Base-by-base conservation (phyloP, 192 early-diverging fungal genomes). In the Rhizophagus clarus region DNA sequence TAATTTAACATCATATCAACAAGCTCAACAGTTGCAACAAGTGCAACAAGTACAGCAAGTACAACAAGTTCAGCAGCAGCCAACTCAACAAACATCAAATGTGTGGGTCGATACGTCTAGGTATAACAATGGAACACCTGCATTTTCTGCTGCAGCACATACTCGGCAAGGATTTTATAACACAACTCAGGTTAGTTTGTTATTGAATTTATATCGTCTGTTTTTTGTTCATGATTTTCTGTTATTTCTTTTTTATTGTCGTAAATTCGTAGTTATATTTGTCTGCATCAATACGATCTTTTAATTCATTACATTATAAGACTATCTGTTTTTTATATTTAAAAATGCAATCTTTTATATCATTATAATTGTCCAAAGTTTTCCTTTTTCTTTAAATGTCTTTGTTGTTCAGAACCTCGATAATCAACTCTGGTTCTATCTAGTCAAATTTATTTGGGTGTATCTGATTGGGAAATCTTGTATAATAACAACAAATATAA, bases 81-180 rank as follows among this genome's bases (percentile, higher is more conserved):
- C 71, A 49, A 34, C 31, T 56, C 73, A 74, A 61, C 73, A 74
- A 34, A 61, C 74, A 12, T 32, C 74, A 62, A 62, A 63, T 76
- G 68, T 56, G 37, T 70, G 67, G 77, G 51, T 62, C 2, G 75
- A 77, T 64, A n/a, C 63, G 24, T 3, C 32, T 47, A 60, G 49
- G 17, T 77, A 77, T 66, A 66, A 24, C 11, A 77, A 67, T 66
- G 75, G 40, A 15, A 49, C 20, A 61, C 12, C 69, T 31, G 61
- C 67, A 40, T 63, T 31, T 71, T 10, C 60, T 24, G 49, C 32
- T 26, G 15, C 45, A 61, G 9, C 37, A 12, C 67, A 29, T 8
- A 70, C n/a, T 68, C 76, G 76, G 6, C 67, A 71, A 69, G 77
- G 77, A 79, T 79, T 71, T 79, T 79, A 71, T 42, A 47, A 61